Percentiles rank a stretch among this genome's conserved stretches.
Conservation (phyloP, 352 stramenopile genomes). For the Sclerospora graminicola region DNA sequence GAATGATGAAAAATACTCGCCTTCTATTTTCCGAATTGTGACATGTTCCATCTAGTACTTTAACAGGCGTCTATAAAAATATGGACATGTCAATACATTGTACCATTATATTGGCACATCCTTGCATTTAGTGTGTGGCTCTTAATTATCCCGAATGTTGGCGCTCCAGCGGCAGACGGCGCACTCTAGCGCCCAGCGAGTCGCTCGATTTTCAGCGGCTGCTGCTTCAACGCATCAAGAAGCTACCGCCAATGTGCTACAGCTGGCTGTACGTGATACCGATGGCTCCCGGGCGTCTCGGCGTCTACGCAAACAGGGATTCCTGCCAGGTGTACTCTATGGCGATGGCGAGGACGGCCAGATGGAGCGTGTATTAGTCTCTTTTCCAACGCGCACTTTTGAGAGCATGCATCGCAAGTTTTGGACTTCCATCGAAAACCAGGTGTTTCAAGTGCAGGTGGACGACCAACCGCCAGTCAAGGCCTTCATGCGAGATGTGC, state of each 20-base stretch:
- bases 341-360: constrained; percentile 62
- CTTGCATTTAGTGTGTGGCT: constrained; percentile 15
- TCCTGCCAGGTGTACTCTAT: constrained; percentile 78
- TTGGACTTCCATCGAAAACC: constrained; percentile 81
- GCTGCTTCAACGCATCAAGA: constrained; percentile 23
- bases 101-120: background rate
- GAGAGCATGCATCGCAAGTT: constrained; percentile 79
- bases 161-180: constrained; percentile 33
- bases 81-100: no score
- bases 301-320: constrained; percentile 68
- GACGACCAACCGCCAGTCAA: constrained; percentile 52
- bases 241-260: constrained; percentile 24
- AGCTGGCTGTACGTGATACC: constrained; percentile 44
- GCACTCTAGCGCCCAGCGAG: constrained; percentile 21
- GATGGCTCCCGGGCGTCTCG: constrained; percentile 73
- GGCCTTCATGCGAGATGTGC: constrained; percentile 81
- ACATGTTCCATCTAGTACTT: no score
- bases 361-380: constrained; percentile 63
- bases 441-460: constrained; percentile 79
- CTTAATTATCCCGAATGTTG: constrained; percentile 42
- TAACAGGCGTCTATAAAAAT: no score
- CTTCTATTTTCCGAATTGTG: no score
- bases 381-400: constrained; percentile 61
- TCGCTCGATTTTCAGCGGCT: constrained; percentile 40
- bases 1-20: no score